These are phyloP conservation scores for Boletus subparvulus DNA, from an alignment of 768 basidiomycete genomes.

Conservation along the genomic window DNA sequence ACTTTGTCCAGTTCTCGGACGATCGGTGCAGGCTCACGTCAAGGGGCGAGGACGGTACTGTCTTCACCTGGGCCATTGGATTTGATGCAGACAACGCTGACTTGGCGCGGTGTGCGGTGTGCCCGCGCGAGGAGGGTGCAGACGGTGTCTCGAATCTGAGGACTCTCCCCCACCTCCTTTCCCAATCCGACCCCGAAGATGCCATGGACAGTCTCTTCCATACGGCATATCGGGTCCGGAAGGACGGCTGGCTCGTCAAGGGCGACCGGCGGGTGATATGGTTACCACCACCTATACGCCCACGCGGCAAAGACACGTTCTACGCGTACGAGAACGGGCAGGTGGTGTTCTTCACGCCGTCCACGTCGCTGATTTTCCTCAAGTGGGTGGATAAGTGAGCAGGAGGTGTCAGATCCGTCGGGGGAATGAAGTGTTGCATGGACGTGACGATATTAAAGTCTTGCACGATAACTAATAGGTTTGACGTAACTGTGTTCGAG, in stretches of 20 bases:
- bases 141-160: neutral
- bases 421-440: no score
- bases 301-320: slow-evolving; percentile 5
- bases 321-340: slow-evolving; percentile 9
- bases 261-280: slow-evolving; percentile 18
- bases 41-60: slow-evolving; percentile 11
- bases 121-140: neutral
- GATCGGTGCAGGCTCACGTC: slow-evolving; percentile 7
- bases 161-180: slow-evolving; percentile 3
- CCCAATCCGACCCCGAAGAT: slow-evolving; percentile 9
- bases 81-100: neutral
- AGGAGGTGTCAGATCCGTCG: neutral
- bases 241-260: slow-evolving; percentile 22
- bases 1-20: slow-evolving; percentile 8
- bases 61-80: slow-evolving; percentile 7
- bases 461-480: no score
- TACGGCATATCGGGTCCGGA: slow-evolving; percentile 15
- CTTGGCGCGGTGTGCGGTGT: neutral
- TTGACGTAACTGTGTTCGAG: no score
- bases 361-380: neutral
- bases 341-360: neutral
- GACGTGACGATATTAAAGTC: no score
- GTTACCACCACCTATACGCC: slow-evolving; percentile 2
- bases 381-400: neutral
- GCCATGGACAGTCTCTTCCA: neutral